A percentile compares a stretch with the other conserved stretches of the same genome.
Conservation (phyloP, 2,329 filamentous ascomycete genomes). For the Rhytidhysteron rufulum region DNA sequence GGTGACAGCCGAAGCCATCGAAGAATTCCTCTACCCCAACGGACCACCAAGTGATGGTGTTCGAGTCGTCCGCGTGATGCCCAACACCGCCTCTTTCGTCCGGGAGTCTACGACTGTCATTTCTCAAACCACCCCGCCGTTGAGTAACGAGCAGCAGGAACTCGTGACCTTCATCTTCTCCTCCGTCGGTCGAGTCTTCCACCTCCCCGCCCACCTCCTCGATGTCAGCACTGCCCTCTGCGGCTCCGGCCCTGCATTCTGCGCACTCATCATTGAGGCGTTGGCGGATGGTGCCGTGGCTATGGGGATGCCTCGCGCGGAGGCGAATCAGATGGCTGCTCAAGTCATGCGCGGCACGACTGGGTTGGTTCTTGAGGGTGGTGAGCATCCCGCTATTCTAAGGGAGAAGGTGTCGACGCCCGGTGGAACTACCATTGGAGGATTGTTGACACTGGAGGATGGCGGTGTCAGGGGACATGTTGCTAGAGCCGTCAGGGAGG, state of each 20-base stretch:
- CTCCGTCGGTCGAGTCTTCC: slow-evolving; percentile 66
- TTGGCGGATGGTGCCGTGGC: slow-evolving; percentile 74
- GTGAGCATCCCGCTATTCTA: slow-evolving; percentile 71
- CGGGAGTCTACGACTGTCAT: slow-evolving; percentile 79
- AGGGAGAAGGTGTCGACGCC: slow-evolving; percentile 75
- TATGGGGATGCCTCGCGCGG: slow-evolving; percentile 69
- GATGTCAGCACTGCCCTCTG: slow-evolving; percentile 71
- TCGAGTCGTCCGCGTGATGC: slow-evolving; percentile 73
- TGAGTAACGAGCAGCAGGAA: slow-evolving; percentile 49
- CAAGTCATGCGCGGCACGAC: slow-evolving; percentile 75
- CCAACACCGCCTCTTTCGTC: slow-evolving; percentile 77
- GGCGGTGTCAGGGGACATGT: slow-evolving; percentile 64
- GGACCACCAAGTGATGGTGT: slow-evolving; percentile 49
- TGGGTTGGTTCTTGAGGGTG: slow-evolving; percentile 62
- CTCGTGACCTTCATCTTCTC: slow-evolving; percentile 75
- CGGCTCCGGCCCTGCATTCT: slow-evolving; percentile 72
- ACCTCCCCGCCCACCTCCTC: slow-evolving; percentile 65
- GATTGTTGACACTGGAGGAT: slow-evolving; percentile 70
- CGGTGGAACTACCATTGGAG: slow-evolving; percentile 74
- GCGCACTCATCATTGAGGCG: slow-evolving; percentile 70
- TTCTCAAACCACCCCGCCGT: slow-evolving; percentile 56
- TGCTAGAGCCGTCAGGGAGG: slow-evolving; percentile 65
- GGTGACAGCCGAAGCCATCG: slow-evolving; percentile 66
- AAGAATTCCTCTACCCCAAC: slow-evolving; percentile 57
- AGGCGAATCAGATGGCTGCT: slow-evolving; percentile 73